Conservation (phyloP, 2,329 filamentous ascomycete species). For the Capronia coronata region DNA sequence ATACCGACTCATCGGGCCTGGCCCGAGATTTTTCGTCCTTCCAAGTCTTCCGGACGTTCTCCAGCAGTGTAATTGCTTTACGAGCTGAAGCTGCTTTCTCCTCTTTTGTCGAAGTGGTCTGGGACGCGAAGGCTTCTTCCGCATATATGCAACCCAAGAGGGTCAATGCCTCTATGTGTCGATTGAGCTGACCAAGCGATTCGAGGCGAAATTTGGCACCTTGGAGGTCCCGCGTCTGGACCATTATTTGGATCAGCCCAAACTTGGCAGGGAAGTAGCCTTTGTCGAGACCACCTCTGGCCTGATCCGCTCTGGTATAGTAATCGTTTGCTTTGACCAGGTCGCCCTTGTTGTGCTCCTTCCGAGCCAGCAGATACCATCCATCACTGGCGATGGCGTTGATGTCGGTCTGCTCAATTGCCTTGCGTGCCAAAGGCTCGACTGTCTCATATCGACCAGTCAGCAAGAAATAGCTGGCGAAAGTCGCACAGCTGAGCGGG, state of each 20-base stretch:
- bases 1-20: slow-evolving; percentile 82
- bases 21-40: slow-evolving; percentile 58
- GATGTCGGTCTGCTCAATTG: slow-evolving; percentile 91
- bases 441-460: slow-evolving; percentile 74
- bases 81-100: slow-evolving; percentile 80
- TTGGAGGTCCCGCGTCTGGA: slow-evolving; percentile 70
- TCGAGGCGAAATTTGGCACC: slow-evolving; percentile 90
- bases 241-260: slow-evolving; percentile 81
- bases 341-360: slow-evolving; percentile 78
- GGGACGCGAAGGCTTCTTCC: slow-evolving; percentile 81
- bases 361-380: slow-evolving; percentile 89
- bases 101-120: slow-evolving; percentile 72
- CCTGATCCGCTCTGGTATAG: slow-evolving; percentile 85
- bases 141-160: slow-evolving; percentile 86
- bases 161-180: slow-evolving; percentile 81
- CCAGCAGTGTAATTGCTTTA: slow-evolving; percentile 78
- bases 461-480: slow-evolving; percentile 82
- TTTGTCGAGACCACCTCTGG: slow-evolving; percentile 80
- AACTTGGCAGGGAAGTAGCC: slow-evolving; percentile 94
- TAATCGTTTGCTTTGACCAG: slow-evolving; percentile 70
- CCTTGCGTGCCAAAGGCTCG: slow-evolving; percentile 80
- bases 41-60: slow-evolving; percentile 79
- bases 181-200: slow-evolving; percentile 76
- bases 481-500: slow-evolving; percentile 82
- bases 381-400: slow-evolving; percentile 95